Evolutionary conservation across 2,329 filamentous ascomycete species (phyloP).

Genomic region (Paraphaeosphaeria sporulosa): DNA sequence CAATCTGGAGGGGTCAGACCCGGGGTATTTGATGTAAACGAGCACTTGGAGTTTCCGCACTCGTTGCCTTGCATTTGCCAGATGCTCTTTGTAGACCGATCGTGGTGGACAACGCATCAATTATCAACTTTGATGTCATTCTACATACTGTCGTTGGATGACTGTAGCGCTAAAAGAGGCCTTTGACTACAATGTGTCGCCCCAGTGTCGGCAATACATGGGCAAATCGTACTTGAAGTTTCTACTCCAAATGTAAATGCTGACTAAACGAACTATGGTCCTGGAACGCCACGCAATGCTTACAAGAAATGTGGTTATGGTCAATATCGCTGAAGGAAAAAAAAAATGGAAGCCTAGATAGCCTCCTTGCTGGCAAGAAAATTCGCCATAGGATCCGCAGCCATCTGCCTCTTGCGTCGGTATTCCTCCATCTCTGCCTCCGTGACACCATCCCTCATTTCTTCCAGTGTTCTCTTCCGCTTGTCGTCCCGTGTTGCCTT

Average conservation of each 20-base stretch:
- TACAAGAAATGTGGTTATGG: constrained; percentile 8
- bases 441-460: constrained; percentile 78
- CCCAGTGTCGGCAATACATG: too few relatives aligned
- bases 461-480: constrained; percentile 78
- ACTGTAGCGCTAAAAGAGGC: too few relatives aligned
- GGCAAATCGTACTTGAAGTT: too few relatives aligned
- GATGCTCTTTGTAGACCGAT: constrained; percentile 30
- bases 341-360: constrained; percentile 36
- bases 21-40: not conserved
- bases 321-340: not conserved
- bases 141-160: constrained; percentile 23
- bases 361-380: constrained; percentile 77
- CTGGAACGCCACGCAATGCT: constrained; percentile 46
- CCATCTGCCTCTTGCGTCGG: constrained; percentile 74
- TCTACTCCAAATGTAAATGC: constrained; percentile 22
- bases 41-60: constrained; percentile 20
- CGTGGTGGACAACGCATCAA: constrained; percentile 46
- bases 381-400: constrained; percentile 87
- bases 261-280: constrained; percentile 27
- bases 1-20: constrained; percentile 2
- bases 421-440: constrained; percentile 90
- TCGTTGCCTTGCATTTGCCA: constrained; percentile 25
- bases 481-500: constrained; percentile 52
- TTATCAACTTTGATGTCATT: constrained; percentile 45
- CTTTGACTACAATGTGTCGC: too few relatives aligned